Evolutionary conservation across 2,329 filamentous ascomycete genomes (phyloP), one percentile per base, ranked within the genome.

Genomic region (Trichothecium roseum): DNA sequence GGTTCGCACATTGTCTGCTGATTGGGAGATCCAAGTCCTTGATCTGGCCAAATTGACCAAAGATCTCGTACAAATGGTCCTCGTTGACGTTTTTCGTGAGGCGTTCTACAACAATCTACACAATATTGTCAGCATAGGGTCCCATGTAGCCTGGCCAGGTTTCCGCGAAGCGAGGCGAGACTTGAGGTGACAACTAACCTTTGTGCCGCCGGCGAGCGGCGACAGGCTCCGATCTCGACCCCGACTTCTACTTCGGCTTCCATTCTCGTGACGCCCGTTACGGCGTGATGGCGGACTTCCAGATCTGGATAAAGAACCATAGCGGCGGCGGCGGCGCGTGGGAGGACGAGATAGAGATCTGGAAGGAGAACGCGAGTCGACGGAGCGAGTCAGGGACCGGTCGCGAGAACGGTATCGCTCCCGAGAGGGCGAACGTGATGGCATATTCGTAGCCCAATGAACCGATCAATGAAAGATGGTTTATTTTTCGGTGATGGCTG

Each of bases 41-140:
- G 47, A 98, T 93, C 15, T 72, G 70, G 34, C 91, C 91, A 54
- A 91, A 98, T 27, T 75, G 72, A 33, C 84, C 82, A 54, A 98
- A 98, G 40, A 98, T 94, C 55, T 98, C 91, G 45, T 77, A 74
- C 6, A 98, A 66, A 51, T 98, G 91, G 14, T 74, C 74, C 55
- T 89, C 84, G 39, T 84, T 93, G 47, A 98, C 81, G 51, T 94
- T 96, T 58, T 93, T 94, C 4, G 89, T 94, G 51, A 98, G 69
- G 43, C 93, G 88, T 59, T 98, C 91, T 32, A 98, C 83, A 14
- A 98, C 86, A 54, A 98, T 88, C 84, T 95, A 49, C 3, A 22
- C 7, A 14, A 14, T 34, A 30, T 18, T 16, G 26, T 33, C 17
- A 37, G 40, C 48, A 35, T 20, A 24, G 10, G 20, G 32, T 28